These are phyloP conservation scores for Globisporangium paddicum DNA, from an alignment of 352 stramenopile genomes.

Conservation along the genomic window DNA sequence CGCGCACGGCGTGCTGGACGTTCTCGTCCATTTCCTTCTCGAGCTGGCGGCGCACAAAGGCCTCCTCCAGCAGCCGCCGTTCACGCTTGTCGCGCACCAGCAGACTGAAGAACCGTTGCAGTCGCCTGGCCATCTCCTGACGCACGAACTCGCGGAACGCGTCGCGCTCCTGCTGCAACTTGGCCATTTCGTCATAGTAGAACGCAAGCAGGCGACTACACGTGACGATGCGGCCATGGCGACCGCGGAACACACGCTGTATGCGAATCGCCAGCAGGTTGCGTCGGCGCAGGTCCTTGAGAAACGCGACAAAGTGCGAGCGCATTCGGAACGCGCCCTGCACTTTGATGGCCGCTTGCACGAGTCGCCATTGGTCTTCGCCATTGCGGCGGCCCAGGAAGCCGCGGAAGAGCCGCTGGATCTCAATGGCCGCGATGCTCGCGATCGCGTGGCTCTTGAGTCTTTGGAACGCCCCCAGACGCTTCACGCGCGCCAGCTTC, in stretches of 20 bases:
- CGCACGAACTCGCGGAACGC: conserved; percentile 36
- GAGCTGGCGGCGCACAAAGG: conserved; percentile 14
- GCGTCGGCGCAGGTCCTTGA: conserved; percentile 32
- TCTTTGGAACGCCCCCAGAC: conserved; percentile 28
- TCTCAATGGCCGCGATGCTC: conserved; percentile 53
- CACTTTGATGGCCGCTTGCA: conserved; percentile 51
- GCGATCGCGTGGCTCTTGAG: conserved; percentile 37
- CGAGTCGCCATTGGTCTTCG: conserved; percentile 25
- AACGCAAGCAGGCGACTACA: conserved; percentile 30
- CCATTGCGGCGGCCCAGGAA: conserved; percentile 32
- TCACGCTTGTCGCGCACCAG: conserved; percentile 23
- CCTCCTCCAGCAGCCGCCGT: conserved; percentile 20
- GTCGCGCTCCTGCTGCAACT: conserved; percentile 46
- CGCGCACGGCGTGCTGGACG: conserved; percentile 24
- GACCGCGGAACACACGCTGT: conserved; percentile 56
- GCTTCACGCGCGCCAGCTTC: conserved; percentile 28
- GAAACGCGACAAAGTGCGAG: conserved; percentile 44
- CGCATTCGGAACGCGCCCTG: conserved; percentile 66
- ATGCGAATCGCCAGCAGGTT: conserved; percentile 50
- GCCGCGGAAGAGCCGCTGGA: conserved; percentile 56
- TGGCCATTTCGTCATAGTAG: conserved; percentile 56
- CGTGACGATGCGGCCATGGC: conserved; percentile 35
- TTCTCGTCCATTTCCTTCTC: conserved; percentile 47
- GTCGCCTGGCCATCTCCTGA: conserved; percentile 29
- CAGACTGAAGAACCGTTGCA: conserved; percentile 41